Evolutionary conservation across 1,284 basidiomycete species (phyloP).

Genomic region (Violaceomyces palustris): DNA sequence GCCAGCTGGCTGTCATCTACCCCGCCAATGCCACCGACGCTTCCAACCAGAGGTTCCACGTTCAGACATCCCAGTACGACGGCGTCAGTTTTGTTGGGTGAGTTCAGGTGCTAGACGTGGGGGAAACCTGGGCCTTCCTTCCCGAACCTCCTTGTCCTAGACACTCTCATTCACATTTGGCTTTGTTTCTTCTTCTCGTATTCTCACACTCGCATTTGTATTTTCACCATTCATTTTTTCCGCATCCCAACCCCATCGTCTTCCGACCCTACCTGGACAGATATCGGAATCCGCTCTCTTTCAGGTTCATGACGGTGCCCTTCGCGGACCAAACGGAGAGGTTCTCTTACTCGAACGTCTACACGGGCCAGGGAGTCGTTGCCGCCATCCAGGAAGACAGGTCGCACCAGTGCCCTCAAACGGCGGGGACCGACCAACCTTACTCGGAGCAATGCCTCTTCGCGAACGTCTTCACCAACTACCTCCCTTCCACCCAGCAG

Average conservation of each 20-base stretch:
- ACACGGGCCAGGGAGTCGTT: constrained; percentile 1
- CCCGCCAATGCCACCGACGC: constrained; percentile 12
- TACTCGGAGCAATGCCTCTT: constrained; percentile 57
- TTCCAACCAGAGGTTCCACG: too few species aligned
- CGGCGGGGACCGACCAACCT: background rate
- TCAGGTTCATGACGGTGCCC: constrained; percentile 20
- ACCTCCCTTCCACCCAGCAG: constrained; percentile 50
- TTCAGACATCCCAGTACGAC: too few species aligned
- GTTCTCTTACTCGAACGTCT: constrained; percentile 22
- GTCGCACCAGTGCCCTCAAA: constrained; percentile 18
- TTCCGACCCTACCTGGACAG: too few species aligned
- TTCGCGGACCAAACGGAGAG: constrained; percentile 20
- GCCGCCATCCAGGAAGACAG: constrained; percentile 7
- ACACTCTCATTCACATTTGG: too few species aligned
- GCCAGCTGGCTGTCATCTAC: constrained; percentile 17
- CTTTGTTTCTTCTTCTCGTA: too few species aligned
- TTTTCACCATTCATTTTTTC: too few species aligned
- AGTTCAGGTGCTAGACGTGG: too few species aligned
- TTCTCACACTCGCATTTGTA: too few species aligned
- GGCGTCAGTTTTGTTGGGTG: too few species aligned
- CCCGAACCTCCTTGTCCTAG: too few species aligned
- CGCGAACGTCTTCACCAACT: constrained; percentile 60
- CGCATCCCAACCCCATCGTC: too few species aligned
- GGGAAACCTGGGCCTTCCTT: too few species aligned
- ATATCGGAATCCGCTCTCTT: constrained; percentile 21